phyloP scores from a whole-genome alignment of 1,284 basidiomycete species.

The Pseudozyma tsukubaensis region DNA sequence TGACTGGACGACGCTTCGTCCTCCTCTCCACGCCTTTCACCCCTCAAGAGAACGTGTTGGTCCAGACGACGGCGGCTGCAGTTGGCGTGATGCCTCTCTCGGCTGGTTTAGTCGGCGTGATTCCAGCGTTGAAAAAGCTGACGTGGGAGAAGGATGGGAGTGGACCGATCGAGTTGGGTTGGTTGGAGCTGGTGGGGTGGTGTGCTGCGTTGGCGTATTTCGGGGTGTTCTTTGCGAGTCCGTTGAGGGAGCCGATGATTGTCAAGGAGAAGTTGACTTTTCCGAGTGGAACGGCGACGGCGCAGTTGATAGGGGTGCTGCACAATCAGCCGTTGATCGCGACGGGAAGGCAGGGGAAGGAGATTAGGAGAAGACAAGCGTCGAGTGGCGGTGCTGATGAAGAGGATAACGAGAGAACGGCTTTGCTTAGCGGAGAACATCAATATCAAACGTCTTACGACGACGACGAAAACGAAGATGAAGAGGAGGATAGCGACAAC shows the following conservation, averaged over 20 bases:
- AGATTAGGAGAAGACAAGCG: neutral
- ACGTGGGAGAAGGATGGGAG: constrained; percentile 80
- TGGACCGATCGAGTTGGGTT: constrained; percentile 75
- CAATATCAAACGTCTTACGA: neutral
- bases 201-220: constrained; percentile 45
- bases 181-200: constrained; percentile 37
- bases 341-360: neutral
- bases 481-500: constrained; percentile 1
- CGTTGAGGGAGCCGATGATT: constrained; percentile 92
- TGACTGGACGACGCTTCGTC: constrained; percentile 27
- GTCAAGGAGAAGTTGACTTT: constrained; percentile 93
- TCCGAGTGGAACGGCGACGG: constrained; percentile 93
- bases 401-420: constrained; percentile 19
- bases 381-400: constrained; percentile 12
- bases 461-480: constrained; percentile 4
- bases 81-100: constrained; percentile 82
- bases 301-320: constrained; percentile 92
- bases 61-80: constrained; percentile 94
- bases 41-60: constrained; percentile 86
- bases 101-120: constrained; percentile 90
- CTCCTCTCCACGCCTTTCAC: constrained; percentile 74
- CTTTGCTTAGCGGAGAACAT: constrained; percentile 19
- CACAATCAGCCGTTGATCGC: constrained; percentile 71
- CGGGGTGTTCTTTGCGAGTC: constrained; percentile 92
- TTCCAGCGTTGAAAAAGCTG: constrained; percentile 87